Evolutionary conservation across 2,329 filamentous ascomycete genomes (phyloP).

Genomic region (Juglanconis sp.): DNA sequence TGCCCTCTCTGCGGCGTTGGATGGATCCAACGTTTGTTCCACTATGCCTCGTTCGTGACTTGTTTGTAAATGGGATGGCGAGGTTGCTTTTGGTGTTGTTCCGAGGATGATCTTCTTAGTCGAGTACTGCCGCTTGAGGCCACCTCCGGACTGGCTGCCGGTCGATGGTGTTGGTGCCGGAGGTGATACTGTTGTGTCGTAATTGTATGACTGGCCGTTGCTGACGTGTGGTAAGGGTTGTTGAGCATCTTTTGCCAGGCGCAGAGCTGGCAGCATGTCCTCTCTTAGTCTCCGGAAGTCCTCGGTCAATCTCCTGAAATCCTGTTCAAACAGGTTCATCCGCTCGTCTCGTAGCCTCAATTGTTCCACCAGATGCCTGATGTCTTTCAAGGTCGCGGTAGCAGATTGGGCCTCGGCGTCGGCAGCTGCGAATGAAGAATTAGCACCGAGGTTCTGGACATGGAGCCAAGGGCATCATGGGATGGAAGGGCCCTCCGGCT

Average conservation of each 20-base stretch:
- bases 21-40: slow-evolving; percentile 66
- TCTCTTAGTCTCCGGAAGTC: slow-evolving; percentile 87
- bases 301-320: slow-evolving; percentile 78
- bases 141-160: slow-evolving; percentile 45
- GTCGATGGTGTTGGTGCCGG: slow-evolving; percentile 56
- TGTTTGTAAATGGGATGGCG: slow-evolving; percentile 69
- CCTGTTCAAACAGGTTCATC: slow-evolving; percentile 77
- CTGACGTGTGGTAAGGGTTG: slow-evolving; percentile 70
- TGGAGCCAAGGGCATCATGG: background rate
- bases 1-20: slow-evolving; percentile 65
- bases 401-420: slow-evolving; percentile 84
- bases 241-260: slow-evolving; percentile 85
- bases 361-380: slow-evolving; percentile 85
- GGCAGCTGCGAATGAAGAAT: slow-evolving; percentile 59
- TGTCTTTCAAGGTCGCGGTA: slow-evolving; percentile 87
- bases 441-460: slow-evolving; percentile 12
- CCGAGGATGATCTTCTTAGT: slow-evolving; percentile 73
- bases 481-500: slow-evolving; percentile 31
- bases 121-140: slow-evolving; percentile 68
- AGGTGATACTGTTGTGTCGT: slow-evolving; percentile 54
- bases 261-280: slow-evolving; percentile 85
- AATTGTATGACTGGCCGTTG: slow-evolving; percentile 42
- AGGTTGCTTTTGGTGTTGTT: slow-evolving; percentile 69
- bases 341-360: slow-evolving; percentile 87
- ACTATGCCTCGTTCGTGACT: slow-evolving; percentile 63